Evolutionary conservation across 2,329 filamentous ascomycete species (phyloP), one percentile per base, ranked within the genome.

Genomic region (Hymenoscyphus salicellus): DNA sequence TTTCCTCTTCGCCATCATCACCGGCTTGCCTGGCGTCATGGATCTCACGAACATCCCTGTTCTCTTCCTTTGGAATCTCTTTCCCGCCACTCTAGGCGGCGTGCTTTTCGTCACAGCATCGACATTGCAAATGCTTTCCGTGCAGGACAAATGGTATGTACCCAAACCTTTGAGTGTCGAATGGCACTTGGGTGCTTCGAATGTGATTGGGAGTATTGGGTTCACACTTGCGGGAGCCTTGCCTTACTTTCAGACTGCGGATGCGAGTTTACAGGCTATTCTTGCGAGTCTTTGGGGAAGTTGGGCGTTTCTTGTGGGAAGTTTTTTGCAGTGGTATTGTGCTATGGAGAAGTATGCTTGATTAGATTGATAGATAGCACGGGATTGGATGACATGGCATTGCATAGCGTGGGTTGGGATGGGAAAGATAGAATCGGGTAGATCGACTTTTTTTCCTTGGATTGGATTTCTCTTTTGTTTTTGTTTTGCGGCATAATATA

Each of bases 311-410:
- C 60, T 70, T 33, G 17, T 69, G 26, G 69, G 67, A 20, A 65
- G 66, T 36, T 28, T 64, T 30, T 43, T 72, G 46, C 70, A 72
- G 64, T 72, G 67, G 69, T 72, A 70, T 62, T 38, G 43, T n/a
- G 62, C 65, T 43, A 66, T 71, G 64, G 64, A 49, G 58, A 63
- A 63, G 49, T 68, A 67, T 65, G 36, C 55, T 60, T 68, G 38
- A 62, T 43, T 8, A 4, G 46, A 20, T 26, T 14, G 5, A 33
- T 56, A 33, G 17, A 56, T 32, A 16, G 28, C 28, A 28, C 33
- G 28, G 55, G n/a, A n/a, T 55, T 16, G 41, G 16, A 17, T 41
- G 38, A 16, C 17, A 41, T 41, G 14, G 11, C 11, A 23, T 23
- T 23, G 6, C 43, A 52, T 52, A 2, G 23, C 46, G 23, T 8